Conservation (phyloP, 2,329 filamentous ascomycete species). For the Trichophyton simii region DNA sequence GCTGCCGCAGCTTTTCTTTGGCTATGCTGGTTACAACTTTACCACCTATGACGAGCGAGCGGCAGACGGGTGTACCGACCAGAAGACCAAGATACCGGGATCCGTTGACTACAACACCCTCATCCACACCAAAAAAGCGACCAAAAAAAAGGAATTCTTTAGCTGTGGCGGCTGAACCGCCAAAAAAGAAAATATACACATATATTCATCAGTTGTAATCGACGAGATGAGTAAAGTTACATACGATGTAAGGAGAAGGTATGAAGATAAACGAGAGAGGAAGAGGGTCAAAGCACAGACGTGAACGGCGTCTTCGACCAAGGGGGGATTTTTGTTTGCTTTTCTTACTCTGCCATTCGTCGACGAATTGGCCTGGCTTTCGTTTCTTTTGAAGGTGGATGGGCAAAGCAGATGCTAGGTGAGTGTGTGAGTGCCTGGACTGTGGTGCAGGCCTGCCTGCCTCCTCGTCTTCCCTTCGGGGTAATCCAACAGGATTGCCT, state of each 20-base stretch:
- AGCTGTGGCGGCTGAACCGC: constrained; percentile 12
- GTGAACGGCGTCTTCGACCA: background rate
- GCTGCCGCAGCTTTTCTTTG: background rate
- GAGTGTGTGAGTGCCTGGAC: background rate
- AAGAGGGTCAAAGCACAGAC: constrained; percentile 1
- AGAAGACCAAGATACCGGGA: constrained; percentile 3
- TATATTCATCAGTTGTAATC: background rate
- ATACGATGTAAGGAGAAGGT: background rate
- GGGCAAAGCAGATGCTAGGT: background rate
- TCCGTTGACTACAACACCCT: background rate
- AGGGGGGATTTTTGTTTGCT: background rate
- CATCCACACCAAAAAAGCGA: background rate
- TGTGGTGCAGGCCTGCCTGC: background rate
- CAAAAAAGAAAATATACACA: constrained; percentile 10
- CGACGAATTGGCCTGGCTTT: background rate
- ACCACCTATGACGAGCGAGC: background rate
- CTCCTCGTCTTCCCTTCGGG: background rate
- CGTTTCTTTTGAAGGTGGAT: background rate
- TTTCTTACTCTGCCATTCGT: too few relatives aligned
- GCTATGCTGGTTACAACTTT: background rate
- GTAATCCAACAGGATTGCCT: background rate
- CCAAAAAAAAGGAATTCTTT: constrained; percentile 1
- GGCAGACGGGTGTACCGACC: background rate
- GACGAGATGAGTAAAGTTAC: background rate
- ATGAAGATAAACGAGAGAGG: background rate